phyloP scores from a whole-genome alignment of 257 asterid genomes.

The Fraxinus cuspidata region DNA sequence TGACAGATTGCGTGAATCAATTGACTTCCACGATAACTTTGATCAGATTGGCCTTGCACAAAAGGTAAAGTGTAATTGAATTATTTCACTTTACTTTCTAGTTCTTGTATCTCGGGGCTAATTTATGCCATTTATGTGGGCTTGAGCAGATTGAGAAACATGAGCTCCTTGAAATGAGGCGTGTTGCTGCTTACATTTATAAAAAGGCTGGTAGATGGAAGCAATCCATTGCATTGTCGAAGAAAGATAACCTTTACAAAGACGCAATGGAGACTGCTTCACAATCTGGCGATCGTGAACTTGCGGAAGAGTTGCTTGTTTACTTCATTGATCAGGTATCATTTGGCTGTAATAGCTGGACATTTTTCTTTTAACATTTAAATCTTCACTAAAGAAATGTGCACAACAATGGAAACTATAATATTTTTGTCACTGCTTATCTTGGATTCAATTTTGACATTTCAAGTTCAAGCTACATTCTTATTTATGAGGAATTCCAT shows the following conservation, averaged over 20 bases:
- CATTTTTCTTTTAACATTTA: slow-evolving; percentile 1
- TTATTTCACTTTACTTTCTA: not conserved
- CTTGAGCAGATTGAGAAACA: slow-evolving; percentile 83
- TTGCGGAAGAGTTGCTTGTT: slow-evolving; percentile 93
- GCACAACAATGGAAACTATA: not conserved
- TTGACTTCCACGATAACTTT: slow-evolving; percentile 80
- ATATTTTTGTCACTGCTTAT: not conserved
- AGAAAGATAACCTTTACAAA: slow-evolving; percentile 86
- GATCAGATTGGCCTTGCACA: slow-evolving; percentile 97
- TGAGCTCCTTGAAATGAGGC: slow-evolving; percentile 96
- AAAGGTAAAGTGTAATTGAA: slow-evolving; percentile 48
- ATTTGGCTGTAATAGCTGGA: not conserved
- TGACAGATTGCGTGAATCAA: slow-evolving; percentile 88
- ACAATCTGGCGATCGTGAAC: slow-evolving; percentile 96
- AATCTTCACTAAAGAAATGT: not conserved
- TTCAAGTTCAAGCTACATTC: not conserved
- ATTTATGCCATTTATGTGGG: slow-evolving; percentile 11
- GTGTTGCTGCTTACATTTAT: slow-evolving; percentile 94
- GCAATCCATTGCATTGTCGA: slow-evolving; percentile 92
- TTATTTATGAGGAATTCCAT: not conserved
- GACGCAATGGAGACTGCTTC: slow-evolving; percentile 99
- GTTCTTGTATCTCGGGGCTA: slow-evolving; percentile 11
- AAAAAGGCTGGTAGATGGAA: slow-evolving; percentile 97
- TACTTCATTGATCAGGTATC: slow-evolving; percentile 86
- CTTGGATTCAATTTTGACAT: not conserved